These are phyloP conservation scores for Coprinopsis strossmayeri DNA, from an alignment of 768 basidiomycete genomes.

Conservation along the genomic window DNA sequence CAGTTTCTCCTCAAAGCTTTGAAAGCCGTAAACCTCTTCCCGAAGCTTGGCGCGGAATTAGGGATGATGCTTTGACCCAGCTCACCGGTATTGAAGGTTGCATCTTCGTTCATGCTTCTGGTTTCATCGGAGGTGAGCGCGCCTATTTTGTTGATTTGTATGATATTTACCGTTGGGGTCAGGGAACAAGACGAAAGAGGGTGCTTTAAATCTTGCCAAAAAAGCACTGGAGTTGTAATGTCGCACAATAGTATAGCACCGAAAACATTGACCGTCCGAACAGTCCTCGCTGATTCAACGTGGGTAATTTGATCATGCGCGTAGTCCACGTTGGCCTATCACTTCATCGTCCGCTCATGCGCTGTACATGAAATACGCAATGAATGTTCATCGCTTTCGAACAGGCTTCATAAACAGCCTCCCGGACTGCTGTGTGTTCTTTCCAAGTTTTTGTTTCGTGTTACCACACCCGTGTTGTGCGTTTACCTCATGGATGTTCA, in stretches of 20 bases:
- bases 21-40: conserved; percentile 89
- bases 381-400: not conserved
- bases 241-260: too few relatives aligned
- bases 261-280: too few relatives aligned
- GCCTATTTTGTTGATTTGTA: conserved; percentile 8
- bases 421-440: too few relatives aligned
- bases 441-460: too few relatives aligned
- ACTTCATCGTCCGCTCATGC: too few relatives aligned
- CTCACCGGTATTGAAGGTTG: conserved; percentile 73
- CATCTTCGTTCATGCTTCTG: conserved; percentile 92
- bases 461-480: too few relatives aligned
- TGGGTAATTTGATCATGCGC: not conserved
- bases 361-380: too few relatives aligned
- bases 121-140: conserved; percentile 86
- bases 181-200: conserved; percentile 90
- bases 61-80: conserved; percentile 76
- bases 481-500: too few relatives aligned
- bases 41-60: conserved; percentile 86
- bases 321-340: too few relatives aligned
- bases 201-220: conserved; percentile 75
- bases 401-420: not conserved
- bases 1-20: conserved; percentile 76
- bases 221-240: conserved; percentile 46
- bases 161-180: not conserved
- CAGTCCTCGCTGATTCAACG: not conserved